These are phyloP conservation scores for Starmerella tilneyi DNA, from an alignment of 805 yeast species.

Conservation along the genomic window DNA sequence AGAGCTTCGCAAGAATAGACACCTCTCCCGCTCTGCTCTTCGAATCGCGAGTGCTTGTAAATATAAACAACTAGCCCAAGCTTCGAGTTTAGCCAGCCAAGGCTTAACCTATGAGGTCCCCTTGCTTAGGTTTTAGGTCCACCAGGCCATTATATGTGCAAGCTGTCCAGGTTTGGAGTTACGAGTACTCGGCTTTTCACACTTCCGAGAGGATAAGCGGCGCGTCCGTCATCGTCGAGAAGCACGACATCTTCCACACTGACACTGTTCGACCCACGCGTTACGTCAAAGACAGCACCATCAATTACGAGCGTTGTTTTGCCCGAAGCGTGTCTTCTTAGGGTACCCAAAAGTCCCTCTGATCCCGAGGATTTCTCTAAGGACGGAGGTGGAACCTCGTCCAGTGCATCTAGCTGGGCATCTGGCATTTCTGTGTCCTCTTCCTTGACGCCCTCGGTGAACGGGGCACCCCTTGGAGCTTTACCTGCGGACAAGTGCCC, in stretches of 20 bases:
- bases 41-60: too few species aligned
- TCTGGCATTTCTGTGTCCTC: conserved; percentile 18
- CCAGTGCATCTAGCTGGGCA: conserved; percentile 9
- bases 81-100: too few species aligned
- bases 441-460: conserved; percentile 3
- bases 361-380: background rate
- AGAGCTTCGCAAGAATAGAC: too few species aligned
- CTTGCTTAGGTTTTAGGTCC: too few species aligned
- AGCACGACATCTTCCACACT: conserved; percentile 66
- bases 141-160: conserved; percentile 13
- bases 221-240: conserved; percentile 36
- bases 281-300: conserved; percentile 53
- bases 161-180: conserved; percentile 39
- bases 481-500: conserved; percentile 26
- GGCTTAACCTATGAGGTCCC: too few species aligned
- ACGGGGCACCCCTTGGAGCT: conserved; percentile 8
- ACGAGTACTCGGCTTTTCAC: conserved; percentile 48
- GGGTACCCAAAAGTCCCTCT: conserved; percentile 56
- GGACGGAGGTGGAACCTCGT: background rate
- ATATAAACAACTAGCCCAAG: too few species aligned
- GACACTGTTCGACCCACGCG: conserved; percentile 57
- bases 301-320: conserved; percentile 67
- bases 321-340: conserved; percentile 77
- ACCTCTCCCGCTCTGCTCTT: too few species aligned
- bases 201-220: conserved; percentile 44